Percentiles rank a stretch among this genome's conserved stretches.
Evolutionary conservation across 371 early-diverging fungal species (phyloP).

Genomic region (Actinomucor elegans): DNA sequence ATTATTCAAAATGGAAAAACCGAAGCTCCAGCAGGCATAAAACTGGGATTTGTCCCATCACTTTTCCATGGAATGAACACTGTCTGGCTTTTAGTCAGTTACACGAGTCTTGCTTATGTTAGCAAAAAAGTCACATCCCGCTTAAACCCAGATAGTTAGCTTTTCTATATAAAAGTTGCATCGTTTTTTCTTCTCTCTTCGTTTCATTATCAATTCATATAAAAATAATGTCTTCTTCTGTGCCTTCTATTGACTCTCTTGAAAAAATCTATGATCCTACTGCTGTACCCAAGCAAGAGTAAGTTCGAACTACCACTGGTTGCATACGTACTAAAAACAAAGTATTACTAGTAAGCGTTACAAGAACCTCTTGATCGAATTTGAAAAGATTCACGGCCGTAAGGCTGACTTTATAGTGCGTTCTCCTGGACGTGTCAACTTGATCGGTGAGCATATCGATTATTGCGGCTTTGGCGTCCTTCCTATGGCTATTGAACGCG

Average conservation of each 20-base stretch:
- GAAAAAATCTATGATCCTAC: constrained; percentile 41
- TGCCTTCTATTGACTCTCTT: constrained; percentile 39
- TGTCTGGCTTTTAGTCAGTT: constrained; percentile 6
- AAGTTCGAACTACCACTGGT: constrained; percentile 4
- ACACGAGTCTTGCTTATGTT: constrained; percentile 20
- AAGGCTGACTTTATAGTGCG: constrained; percentile 83
- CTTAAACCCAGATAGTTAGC: constrained; percentile 5
- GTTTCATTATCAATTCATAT: neutral
- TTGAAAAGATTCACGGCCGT: constrained; percentile 60
- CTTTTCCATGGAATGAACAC: constrained; percentile 5
- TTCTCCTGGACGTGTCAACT: constrained; percentile 92
- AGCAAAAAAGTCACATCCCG: constrained; percentile 29
- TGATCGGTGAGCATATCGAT: constrained; percentile 97
- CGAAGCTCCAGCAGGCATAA: neutral
- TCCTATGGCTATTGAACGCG: constrained; percentile 95
- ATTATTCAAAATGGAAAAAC: neutral
- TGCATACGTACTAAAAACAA: neutral
- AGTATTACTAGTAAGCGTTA: constrained; percentile 53
- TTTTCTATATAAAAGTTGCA: neutral
- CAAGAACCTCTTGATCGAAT: constrained; percentile 50
- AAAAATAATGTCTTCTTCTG: constrained; percentile 26
- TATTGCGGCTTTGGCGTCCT: constrained; percentile 93
- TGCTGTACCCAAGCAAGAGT: constrained; percentile 43
- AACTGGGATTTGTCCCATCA: constrained; percentile 1
- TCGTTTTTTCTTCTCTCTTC: neutral